Conservation (phyloP, 176 grass and related monocot genomes). For the Eragrostis nindensis region DNA sequence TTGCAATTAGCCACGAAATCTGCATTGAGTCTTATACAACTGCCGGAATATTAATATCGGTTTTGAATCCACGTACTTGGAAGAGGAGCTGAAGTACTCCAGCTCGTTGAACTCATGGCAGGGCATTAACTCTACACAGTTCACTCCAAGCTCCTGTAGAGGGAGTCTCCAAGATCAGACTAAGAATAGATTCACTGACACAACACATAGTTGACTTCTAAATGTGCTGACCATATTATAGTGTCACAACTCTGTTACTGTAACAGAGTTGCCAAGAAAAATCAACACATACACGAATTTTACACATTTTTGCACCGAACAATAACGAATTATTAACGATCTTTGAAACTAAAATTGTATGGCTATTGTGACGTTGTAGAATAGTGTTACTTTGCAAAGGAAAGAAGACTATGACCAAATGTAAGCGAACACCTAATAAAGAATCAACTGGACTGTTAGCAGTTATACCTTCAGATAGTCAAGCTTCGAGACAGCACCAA, state of each 20-base stretch:
- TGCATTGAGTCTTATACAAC: constrained; percentile 7
- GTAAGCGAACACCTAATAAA: not conserved
- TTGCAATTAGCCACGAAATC: not conserved
- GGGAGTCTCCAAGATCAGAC: constrained; percentile 28
- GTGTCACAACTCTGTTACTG: no score
- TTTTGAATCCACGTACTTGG: constrained; percentile 61
- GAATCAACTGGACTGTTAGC: not conserved
- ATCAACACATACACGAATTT: constrained; percentile 7
- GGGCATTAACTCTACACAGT: constrained; percentile 96
- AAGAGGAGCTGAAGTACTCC: constrained; percentile 69
- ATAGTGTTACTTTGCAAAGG: not conserved
- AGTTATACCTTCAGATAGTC: constrained; percentile 78
- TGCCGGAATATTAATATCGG: not conserved
- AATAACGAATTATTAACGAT: no score
- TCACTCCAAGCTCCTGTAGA: constrained; percentile 87
- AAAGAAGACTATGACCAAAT: not conserved
- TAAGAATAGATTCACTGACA: constrained; percentile 8
- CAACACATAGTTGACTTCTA: not conserved
- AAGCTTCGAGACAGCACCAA: constrained; percentile 72
- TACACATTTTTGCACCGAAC: not conserved
- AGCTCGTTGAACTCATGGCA: constrained; percentile 97
- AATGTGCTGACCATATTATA: not conserved
- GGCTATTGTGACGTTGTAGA: constrained; percentile 3
- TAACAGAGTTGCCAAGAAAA: constrained; percentile 15
- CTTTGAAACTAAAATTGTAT: not conserved